Evolutionary conservation across 768 basidiomycete genomes (phyloP), one percentile per base, ranked within the genome.

Genomic region (Phaffia australis): DNA sequence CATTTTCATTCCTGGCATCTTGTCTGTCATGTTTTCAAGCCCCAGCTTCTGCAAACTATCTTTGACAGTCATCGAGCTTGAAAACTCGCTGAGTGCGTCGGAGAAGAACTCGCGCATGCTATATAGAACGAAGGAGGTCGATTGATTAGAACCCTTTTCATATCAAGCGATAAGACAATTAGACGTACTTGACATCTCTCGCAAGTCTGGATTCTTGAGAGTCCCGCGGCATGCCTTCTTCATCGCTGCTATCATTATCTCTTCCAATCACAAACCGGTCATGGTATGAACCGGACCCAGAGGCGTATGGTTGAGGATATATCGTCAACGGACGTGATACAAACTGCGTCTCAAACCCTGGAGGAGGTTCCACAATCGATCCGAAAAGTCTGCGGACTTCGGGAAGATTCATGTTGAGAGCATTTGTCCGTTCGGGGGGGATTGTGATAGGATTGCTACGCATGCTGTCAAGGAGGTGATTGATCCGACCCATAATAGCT

Each of bases 1-100:
- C 63, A 87, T 78, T 19, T 78, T 78, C 81, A 88, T 83, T 5
- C 83, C 83, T 0, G 82, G 82, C 1, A 87, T 66, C 27, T 78
- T 73, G 32, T 82, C 78, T 49, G 79, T 77, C 60, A 83, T 77
- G 47, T 70, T 73, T n/a, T 74, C 71, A 47, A 89, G 74, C 0
- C 80, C 81, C 25, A 89, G 79, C 64, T 79, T 79, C 50, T 78
- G 71, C 0, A 86, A 77, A 0, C 84, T 84, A 25, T 81, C 78
- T 21, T 83, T 83, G 18, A 89, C 80, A 30, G 77, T 35, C 48
- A 27, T 16, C 54, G 59, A 61, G 27, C 58, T 29, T 1, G 48
- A 60, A 35, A 67, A 67, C 25, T 62, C 66, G 47, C 51, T 56
- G 54, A 60, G 50, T 1, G 66, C 51, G 11, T 27, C 32, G 8